phyloP scores from a whole-genome alignment of 495 filamentous ascomycete genomes.

The Aspergillus indologenus region DNA sequence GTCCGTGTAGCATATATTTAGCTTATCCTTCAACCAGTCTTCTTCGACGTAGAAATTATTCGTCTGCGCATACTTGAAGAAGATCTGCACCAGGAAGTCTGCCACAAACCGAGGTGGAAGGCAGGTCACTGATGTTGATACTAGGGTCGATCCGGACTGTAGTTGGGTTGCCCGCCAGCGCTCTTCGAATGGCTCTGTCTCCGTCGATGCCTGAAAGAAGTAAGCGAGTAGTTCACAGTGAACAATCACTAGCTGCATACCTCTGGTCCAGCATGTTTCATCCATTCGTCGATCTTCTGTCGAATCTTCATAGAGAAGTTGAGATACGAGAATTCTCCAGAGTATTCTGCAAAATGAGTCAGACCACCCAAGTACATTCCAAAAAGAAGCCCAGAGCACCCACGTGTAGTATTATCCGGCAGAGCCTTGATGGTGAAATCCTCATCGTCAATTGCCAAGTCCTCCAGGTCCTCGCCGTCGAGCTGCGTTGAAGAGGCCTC shows the following conservation, averaged over 20 bases:
- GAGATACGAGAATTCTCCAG: constrained; percentile 51
- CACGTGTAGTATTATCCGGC: constrained; percentile 48
- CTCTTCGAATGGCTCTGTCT: constrained; percentile 46
- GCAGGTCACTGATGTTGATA: constrained; percentile 42
- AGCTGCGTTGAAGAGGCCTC: constrained; percentile 32
- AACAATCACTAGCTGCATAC: constrained; percentile 22
- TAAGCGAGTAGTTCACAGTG: constrained; percentile 13
- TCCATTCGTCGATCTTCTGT: constrained; percentile 49
- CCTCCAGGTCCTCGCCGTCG: constrained; percentile 41
- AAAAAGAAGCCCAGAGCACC: constrained; percentile 14
- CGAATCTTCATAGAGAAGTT: constrained; percentile 51
- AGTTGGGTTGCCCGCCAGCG: constrained; percentile 49
- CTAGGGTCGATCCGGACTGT: constrained; percentile 41
- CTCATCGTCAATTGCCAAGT: constrained; percentile 44
- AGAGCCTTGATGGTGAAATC: constrained; percentile 47
- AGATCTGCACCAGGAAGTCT: constrained; percentile 49
- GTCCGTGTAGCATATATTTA: constrained; percentile 44
- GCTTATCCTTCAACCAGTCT: constrained; percentile 45
- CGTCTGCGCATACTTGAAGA: constrained; percentile 53
- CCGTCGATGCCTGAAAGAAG: constrained; percentile 32
- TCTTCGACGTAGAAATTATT: constrained; percentile 53
- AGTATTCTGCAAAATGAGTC: constrained; percentile 41
- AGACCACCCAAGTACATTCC: neutral
- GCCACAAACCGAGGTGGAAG: constrained; percentile 51
- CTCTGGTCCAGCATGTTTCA: constrained; percentile 42